A percentile compares a stretch with the other conserved stretches of the same genome.
These are phyloP conservation scores for Sporothrix brunneoviolacea DNA, from an alignment of 2,329 filamentous ascomycete genomes.

Conservation along the genomic window DNA sequence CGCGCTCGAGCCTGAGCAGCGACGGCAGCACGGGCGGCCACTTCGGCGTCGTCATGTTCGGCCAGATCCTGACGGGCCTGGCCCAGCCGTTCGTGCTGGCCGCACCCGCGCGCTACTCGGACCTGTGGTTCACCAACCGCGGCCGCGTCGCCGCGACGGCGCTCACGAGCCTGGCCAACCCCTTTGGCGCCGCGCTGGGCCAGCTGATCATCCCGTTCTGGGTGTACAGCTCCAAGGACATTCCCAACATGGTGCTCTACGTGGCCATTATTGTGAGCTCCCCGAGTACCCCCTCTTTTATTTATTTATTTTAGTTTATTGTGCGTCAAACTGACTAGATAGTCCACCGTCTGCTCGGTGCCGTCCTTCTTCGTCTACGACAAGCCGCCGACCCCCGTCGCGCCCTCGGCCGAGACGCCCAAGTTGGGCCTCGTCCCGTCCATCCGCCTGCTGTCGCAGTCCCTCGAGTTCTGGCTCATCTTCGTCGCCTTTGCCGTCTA, in stretches of 20 bases:
- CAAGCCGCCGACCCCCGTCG: constrained; percentile 68
- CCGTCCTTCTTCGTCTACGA: constrained; percentile 78
- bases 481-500: constrained; percentile 76
- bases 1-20: constrained; percentile 28
- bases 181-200: constrained; percentile 79
- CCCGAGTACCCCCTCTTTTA: not conserved
- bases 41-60: constrained; percentile 77
- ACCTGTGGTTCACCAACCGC: constrained; percentile 84
- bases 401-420: constrained; percentile 56
- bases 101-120: constrained; percentile 84
- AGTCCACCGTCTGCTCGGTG: constrained; percentile 57
- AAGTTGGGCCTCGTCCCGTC: constrained; percentile 49
- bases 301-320: constrained; percentile 7
- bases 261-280: constrained; percentile 71
- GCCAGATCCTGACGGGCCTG: constrained; percentile 82
- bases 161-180: constrained; percentile 77
- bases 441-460: constrained; percentile 46
- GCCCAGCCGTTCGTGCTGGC: constrained; percentile 88
- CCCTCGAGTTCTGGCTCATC: constrained; percentile 72
- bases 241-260: constrained; percentile 79
- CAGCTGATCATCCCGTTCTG: constrained; percentile 79
- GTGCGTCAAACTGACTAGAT: constrained; percentile 11
- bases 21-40: constrained; percentile 39
- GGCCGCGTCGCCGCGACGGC: constrained; percentile 86
- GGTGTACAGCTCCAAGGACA: constrained; percentile 54